Percentiles rank a stretch among this genome's conserved stretches.
Conservation (phyloP, 768 basidiomycete species). For the Phaffia tasmanica region DNA sequence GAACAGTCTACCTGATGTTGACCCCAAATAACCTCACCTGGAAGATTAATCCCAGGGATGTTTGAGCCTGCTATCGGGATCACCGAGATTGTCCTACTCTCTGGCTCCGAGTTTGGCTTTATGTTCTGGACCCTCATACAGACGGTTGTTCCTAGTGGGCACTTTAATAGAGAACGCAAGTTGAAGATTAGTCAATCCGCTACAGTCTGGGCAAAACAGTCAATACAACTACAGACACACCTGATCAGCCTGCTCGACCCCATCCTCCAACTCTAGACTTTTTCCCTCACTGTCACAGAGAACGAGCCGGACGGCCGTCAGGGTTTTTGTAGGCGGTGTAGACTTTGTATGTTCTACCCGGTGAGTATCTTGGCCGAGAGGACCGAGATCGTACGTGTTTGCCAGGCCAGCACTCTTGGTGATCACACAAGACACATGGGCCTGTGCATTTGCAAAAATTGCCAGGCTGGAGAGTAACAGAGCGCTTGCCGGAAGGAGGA, state of each 20-base stretch:
- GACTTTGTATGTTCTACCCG: background rate
- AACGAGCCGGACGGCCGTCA: constrained; percentile 32
- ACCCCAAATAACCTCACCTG: constrained; percentile 27
- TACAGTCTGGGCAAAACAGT: background rate
- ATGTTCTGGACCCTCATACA: constrained; percentile 36
- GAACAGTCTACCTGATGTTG: constrained; percentile 24
- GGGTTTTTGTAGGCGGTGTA: constrained; percentile 36
- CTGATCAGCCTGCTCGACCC: constrained; percentile 36
- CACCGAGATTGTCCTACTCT: constrained; percentile 34
- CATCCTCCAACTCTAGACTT: constrained; percentile 31
- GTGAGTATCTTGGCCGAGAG: background rate
- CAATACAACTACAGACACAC: constrained; percentile 26
- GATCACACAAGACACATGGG: too few relatives aligned
- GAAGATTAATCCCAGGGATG: background rate
- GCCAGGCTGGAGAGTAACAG: too few relatives aligned
- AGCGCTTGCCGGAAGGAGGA: too few relatives aligned
- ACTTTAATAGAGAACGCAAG: constrained; percentile 27
- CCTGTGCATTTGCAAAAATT: too few relatives aligned
- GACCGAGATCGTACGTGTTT: constrained; percentile 6
- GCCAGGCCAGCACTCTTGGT: background rate
- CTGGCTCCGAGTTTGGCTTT: constrained; percentile 31
- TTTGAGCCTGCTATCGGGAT: constrained; percentile 31
- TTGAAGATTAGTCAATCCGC: background rate
- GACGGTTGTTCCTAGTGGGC: constrained; percentile 33
- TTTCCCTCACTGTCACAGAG: constrained; percentile 31